phyloP scores from a whole-genome alignment of 106 monocot species.

The Hemerocallis citrina region DNA sequence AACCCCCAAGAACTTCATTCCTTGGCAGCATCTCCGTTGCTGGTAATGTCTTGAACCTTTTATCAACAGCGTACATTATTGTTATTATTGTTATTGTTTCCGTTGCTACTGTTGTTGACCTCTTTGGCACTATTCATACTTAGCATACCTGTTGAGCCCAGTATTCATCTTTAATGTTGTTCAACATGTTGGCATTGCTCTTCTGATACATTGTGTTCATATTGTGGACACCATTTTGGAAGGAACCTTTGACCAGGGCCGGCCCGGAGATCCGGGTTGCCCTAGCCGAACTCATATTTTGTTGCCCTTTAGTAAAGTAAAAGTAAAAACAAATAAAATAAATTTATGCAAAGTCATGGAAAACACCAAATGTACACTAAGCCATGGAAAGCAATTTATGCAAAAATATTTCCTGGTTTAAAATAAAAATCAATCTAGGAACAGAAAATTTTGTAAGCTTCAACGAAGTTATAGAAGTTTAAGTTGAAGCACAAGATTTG shows the following conservation, averaged over 20 bases:
- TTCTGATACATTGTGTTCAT: slow-evolving; percentile 43
- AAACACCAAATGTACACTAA: no score
- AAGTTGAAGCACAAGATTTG: no score
- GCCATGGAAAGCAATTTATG: no score
- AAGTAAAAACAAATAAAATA: no score
- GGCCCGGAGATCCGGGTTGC: no score
- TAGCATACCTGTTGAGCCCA: slow-evolving; percentile 12
- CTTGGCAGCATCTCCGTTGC: slow-evolving; percentile 37
- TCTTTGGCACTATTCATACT: slow-evolving; percentile 15
- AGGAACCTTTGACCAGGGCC: slow-evolving; percentile 25
- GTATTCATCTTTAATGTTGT: slow-evolving; percentile 43
- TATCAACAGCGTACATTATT: slow-evolving; percentile 21
- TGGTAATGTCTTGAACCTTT: slow-evolving; percentile 40
- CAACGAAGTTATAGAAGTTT: no score
- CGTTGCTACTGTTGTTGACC: slow-evolving; percentile 12
- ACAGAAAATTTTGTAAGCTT: no score
- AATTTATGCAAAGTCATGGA: no score
- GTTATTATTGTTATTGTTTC: slow-evolving; percentile 8
- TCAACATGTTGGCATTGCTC: slow-evolving; percentile 20
- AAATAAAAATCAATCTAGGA: no score
- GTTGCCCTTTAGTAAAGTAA: no score
- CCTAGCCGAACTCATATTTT: no score
- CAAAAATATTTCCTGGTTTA: no score
- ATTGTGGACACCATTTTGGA: slow-evolving; percentile 22
- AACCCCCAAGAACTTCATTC: slow-evolving; percentile 45